Conservation (phyloP, 1,139 yeast species). For the Taiozyma sp. region DNA sequence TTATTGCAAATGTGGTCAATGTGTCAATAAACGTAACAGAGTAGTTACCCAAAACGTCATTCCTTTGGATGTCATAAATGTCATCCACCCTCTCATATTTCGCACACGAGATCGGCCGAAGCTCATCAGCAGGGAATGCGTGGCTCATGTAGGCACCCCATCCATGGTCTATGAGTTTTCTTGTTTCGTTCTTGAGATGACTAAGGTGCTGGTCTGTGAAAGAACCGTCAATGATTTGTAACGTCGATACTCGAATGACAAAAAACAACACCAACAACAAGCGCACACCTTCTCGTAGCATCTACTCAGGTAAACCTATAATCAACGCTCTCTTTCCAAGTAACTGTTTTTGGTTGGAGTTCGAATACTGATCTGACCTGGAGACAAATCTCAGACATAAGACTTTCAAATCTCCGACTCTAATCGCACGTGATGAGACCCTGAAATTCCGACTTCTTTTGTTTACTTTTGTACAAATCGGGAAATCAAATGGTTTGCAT, state of each 20-base stretch:
- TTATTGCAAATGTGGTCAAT: slow-evolving; percentile 69
- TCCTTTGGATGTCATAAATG: slow-evolving; percentile 51
- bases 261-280: not conserved
- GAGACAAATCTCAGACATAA: not conserved
- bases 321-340: not conserved
- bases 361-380: not conserved
- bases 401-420: not conserved
- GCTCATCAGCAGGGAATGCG: slow-evolving; percentile 85
- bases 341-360: not conserved
- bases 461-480: not conserved
- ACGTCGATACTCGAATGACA: not conserved
- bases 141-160: slow-evolving; percentile 65
- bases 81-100: slow-evolving; percentile 66
- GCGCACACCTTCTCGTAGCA: not conserved
- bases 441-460: not conserved
- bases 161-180: slow-evolving; percentile 63
- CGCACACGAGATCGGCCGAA: slow-evolving; percentile 66
- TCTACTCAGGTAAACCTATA: not conserved
- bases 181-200: slow-evolving; percentile 46
- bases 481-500: not conserved
- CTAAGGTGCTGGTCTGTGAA: slow-evolving; percentile 49
- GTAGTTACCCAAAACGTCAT: slow-evolving; percentile 84
- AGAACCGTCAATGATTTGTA: slow-evolving; percentile 12
- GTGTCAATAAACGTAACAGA: slow-evolving; percentile 77
- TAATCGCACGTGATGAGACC: not conserved